A percentile compares a stretch with the other conserved stretches of the same genome.
Conservation (phyloP, 139 green algal genomes). For the Chara braunii region DNA sequence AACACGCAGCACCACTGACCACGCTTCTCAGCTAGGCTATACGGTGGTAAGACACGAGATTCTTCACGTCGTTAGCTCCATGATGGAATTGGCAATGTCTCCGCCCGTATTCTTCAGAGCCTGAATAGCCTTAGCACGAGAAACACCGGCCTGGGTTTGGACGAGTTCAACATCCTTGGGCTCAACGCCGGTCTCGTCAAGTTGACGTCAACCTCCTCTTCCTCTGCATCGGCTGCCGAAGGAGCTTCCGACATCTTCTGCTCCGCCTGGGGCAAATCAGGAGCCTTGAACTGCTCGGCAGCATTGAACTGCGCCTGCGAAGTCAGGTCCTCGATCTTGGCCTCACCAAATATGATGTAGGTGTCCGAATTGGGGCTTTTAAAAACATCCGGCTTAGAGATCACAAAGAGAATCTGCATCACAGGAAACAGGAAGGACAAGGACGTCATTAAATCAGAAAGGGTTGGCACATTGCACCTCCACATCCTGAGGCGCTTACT, state of each 20-base stretch:
- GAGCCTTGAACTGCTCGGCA: conserved; percentile 71
- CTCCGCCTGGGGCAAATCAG: conserved; percentile 3
- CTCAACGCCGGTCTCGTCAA: conserved; percentile 91
- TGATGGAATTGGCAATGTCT: conserved; percentile 94
- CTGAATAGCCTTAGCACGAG: conserved; percentile 74
- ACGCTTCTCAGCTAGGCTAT: too few species aligned
- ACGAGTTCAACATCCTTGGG: conserved; percentile 98
- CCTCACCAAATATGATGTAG: conserved; percentile 98
- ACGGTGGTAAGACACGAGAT: too few species aligned
- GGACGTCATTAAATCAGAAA: too few species aligned
- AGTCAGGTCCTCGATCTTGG: conserved; percentile 96
- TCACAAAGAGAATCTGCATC: conserved; percentile 99
- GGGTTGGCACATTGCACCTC: too few species aligned
- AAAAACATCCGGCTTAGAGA: conserved; percentile 91
- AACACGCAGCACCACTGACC: too few species aligned
- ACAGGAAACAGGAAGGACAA: too few species aligned
- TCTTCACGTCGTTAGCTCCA: conserved; percentile 80
- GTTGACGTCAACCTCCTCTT: too few species aligned
- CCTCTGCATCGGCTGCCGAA: not conserved
- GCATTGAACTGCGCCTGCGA: conserved; percentile 67
- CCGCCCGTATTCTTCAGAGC: conserved; percentile 80
- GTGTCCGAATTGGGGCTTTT: conserved; percentile 89
- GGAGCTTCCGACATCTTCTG: conserved; percentile 1
- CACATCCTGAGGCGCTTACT: too few species aligned
- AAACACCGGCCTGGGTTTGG: conserved; percentile 88